Base-by-base conservation (phyloP, 2,329 filamentous ascomycete genomes). In the Trichoderma sp. region DNA sequence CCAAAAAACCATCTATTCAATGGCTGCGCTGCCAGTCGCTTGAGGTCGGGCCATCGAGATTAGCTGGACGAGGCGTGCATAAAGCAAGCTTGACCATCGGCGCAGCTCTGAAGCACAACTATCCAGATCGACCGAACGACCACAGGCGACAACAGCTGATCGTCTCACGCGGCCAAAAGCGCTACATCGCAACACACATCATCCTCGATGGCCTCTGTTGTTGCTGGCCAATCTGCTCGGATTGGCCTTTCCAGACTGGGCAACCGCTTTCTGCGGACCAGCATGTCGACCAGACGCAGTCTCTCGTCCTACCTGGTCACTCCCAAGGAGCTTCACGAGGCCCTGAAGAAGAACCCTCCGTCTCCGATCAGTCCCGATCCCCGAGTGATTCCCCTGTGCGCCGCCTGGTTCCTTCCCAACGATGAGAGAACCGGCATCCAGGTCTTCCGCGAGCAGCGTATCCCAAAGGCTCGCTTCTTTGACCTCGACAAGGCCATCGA, bases 371-470 rank as follows among this genome's bases (percentile, higher is more conserved):
- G 93, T 73, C 92, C 93, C 57, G 90, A 93, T 14, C 92, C 95
- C 1, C 91, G 93, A 75, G 91, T 97, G 57, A 90, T 99, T 69
- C 93, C 96, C 3, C 87, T 99, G 56, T 98, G 95, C 82, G 96
- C 95, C 61, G 89, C 94, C 28, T 99, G 96, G 96, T 99, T 98
- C 80, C 89, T 99, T 74, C 96, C 96, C 74, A 98, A 97, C 81
- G 95, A 97, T 76, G 89, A 89, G 69, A 91, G 94, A 73, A 93
- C 89, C 64, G 96, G 96, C 69, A 89, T 92, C 76, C 87, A 96
- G 74, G 90, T 91, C 57, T 99, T 95, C 85, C 89, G 90, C 75
- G 88, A 93, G 79, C 89, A 91, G 79, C 93, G 94, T 77, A 96
- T 99, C 74, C 95, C 95, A 26, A 91, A 91, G 78, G 92, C 96